These are phyloP conservation scores for Coemansia sp. DNA, from an alignment of 192 early-diverging fungal genomes.

Conservation along the genomic window DNA sequence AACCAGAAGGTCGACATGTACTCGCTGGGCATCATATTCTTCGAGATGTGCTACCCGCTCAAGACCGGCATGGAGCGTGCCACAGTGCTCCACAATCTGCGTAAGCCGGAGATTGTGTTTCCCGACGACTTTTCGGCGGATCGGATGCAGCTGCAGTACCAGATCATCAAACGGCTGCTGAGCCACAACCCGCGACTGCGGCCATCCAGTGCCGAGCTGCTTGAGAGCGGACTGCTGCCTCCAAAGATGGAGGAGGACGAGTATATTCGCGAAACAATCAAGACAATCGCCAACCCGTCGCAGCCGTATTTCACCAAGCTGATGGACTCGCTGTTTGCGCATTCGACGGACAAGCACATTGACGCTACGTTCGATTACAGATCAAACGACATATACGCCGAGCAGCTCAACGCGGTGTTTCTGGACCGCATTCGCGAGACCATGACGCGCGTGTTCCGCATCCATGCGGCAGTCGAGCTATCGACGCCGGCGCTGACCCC, in stretches of 20 bases:
- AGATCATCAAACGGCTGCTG: constrained; percentile 72
- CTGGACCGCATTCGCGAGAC: constrained; percentile 69
- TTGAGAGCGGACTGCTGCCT: constrained; percentile 79
- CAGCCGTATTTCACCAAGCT: constrained; percentile 81
- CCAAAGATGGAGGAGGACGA: constrained; percentile 87
- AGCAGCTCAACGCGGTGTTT: constrained; percentile 69
- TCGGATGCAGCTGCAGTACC: constrained; percentile 64
- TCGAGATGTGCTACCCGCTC: constrained; percentile 87
- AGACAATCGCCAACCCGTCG: constrained; percentile 85
- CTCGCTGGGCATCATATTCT: constrained; percentile 90
- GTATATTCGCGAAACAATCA: constrained; percentile 85
- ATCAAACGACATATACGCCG: constrained; percentile 42
- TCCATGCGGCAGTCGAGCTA: constrained; percentile 84
- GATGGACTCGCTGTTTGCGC: constrained; percentile 78
- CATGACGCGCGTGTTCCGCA: constrained; percentile 73
- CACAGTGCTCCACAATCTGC: constrained; percentile 63
- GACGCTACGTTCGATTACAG: constrained; percentile 90
- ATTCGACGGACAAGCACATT: constrained; percentile 75
- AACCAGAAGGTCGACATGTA: constrained; percentile 87
- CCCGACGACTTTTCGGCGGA: constrained; percentile 62
- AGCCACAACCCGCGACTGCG: constrained; percentile 75
- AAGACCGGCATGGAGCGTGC: constrained; percentile 87
- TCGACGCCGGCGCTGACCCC: constrained; percentile 82
- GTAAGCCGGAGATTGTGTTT: constrained; percentile 51
- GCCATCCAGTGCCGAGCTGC: constrained; percentile 77